Conservation (phyloP, 805 yeast genomes). For the Ogataea methylovora region DNA sequence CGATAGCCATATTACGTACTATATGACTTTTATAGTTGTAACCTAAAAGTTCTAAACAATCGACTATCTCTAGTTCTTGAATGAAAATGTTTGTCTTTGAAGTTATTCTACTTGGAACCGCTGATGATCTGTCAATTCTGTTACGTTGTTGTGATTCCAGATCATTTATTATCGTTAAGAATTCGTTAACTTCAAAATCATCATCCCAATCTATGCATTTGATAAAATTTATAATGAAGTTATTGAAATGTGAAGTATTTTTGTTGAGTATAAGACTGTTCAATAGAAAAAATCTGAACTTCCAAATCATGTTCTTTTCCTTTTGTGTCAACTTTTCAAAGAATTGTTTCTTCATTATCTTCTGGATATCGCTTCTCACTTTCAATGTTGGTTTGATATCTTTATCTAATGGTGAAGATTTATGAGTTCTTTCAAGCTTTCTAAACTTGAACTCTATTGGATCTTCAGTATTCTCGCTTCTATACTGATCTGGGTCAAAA, state of each 20-base stretch:
- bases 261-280: conserved; percentile 35
- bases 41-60: conserved; percentile 67
- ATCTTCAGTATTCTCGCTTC: conserved; percentile 42
- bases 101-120: not conserved
- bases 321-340: conserved; percentile 73
- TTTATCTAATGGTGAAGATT: conserved; percentile 66
- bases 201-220: conserved; percentile 88
- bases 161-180: conserved; percentile 36
- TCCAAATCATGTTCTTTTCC: conserved; percentile 87
- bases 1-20: conserved; percentile 84
- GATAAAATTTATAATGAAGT: conserved; percentile 52
- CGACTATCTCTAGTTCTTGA: conserved; percentile 26
- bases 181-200: conserved; percentile 71
- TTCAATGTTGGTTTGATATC: conserved; percentile 87
- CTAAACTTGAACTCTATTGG: conserved; percentile 88
- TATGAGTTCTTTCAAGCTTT: conserved; percentile 75
- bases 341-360: conserved; percentile 71
- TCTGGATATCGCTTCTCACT: conserved; percentile 63
- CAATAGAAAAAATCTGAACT: conserved; percentile 75
- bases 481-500: conserved; percentile 61
- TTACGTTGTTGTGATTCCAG: conserved; percentile 10
- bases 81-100: conserved; percentile 20
- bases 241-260: conserved; percentile 27
- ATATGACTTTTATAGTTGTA: conserved; percentile 65
- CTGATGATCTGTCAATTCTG: not conserved